Base-by-base conservation (phyloP, 345 rosid species). In the Erucastrum elatum region DNA sequence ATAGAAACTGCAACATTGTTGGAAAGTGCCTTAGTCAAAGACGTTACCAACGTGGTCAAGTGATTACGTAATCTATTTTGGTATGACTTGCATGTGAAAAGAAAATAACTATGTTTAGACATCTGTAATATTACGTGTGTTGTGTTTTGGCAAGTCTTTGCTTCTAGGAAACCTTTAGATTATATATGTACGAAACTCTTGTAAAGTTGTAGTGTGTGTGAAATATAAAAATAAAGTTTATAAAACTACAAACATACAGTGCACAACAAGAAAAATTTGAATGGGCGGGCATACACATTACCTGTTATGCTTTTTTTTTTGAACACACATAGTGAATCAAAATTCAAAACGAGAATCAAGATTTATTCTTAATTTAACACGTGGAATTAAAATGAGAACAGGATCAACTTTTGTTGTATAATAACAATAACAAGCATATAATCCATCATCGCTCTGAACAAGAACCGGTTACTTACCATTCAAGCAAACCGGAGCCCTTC, bases 401-500 rank as follows among this genome's bases (percentile, higher is more conserved):
- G 46, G 41, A 39, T 3, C 46, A 39, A 39, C 46, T 39, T 39
- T 1, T 39, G 46, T 10, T 39, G 46, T 39, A 21, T 21, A 21
- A 21, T 21, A 21, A 21, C 21, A 21, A 21, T 21, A 21, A 21
- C 1, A 21, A 21, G 21, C 21, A 21, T 21, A 21, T 0, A 21
- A 21, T 21, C 21, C 21, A 21, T 21, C 21, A 21, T 21, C 21
- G 1, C 21, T 21, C 21, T 21, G 21, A 21, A 21, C 21, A 21
- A 21, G 21, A 39, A 44, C 53, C n/a, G 5, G 15, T 44, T 12
- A 44, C 53, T 12, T 44, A 44, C 5, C 53, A 4, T 9, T 68
- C 61, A 60, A 76, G 31, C 53, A 82, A 66, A 5, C 85, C 77
- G 0, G 76, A 49, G 0, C 74, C 81, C 5, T 34, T 27, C 35